Conservation (phyloP, 352 stramenopile genomes). For the Pythium angustatum region DNA sequence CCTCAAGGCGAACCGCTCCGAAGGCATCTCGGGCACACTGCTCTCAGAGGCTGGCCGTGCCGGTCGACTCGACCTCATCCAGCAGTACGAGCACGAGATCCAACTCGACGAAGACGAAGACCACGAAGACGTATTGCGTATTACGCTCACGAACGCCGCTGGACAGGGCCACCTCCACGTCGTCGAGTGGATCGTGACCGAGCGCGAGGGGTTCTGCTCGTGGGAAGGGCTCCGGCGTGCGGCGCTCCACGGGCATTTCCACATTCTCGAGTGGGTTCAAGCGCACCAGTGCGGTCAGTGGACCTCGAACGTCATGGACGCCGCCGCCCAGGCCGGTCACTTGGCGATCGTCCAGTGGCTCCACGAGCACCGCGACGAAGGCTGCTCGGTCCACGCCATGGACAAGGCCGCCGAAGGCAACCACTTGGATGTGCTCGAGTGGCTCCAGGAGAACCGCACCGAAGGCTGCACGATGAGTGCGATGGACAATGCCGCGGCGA, state of each 20-base stretch:
- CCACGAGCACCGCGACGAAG: conserved; percentile 27
- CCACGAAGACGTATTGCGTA: conserved; percentile 26
- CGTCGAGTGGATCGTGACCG: conserved; percentile 31
- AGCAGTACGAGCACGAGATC: conserved; percentile 30
- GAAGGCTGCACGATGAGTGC: conserved; percentile 36
- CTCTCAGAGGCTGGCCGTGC: conserved; percentile 18
- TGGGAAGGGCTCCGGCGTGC: conserved; percentile 31
- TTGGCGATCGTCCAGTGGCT: conserved; percentile 34
- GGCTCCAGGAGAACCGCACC: conserved; percentile 32
- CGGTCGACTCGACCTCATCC: conserved; percentile 28
- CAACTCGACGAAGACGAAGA: conserved; percentile 26
- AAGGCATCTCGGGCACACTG: conserved; percentile 31
- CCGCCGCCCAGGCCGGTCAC: conserved; percentile 25
- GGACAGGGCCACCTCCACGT: conserved; percentile 30
- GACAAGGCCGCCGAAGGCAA: conserved; percentile 23
- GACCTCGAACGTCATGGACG: conserved; percentile 31
- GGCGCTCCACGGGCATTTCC: conserved; percentile 26
- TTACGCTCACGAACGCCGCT: conserved; percentile 26
- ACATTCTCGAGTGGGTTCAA: conserved; percentile 32
- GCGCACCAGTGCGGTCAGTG: conserved; percentile 27
- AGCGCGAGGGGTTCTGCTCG: conserved; percentile 30
- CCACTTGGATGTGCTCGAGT: conserved; percentile 32
- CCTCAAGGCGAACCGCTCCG: conserved; percentile 19
- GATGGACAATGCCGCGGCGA: conserved; percentile 30
- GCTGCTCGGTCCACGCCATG: conserved; percentile 32